Evolutionary conservation across 345 rosid genomes (phyloP).

Genomic region (Jatropha curcas): DNA sequence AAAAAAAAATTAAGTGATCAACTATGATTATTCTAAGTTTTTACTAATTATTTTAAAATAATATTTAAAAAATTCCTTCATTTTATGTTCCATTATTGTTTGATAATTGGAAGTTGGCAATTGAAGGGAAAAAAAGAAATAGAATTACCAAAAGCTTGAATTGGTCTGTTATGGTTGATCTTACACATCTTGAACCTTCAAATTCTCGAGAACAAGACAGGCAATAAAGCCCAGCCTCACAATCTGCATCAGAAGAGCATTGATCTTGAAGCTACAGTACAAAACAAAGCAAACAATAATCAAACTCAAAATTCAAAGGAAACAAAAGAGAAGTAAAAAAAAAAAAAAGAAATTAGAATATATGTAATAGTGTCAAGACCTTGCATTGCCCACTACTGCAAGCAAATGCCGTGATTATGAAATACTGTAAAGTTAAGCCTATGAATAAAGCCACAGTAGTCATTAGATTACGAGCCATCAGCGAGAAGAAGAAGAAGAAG

Average conservation of each 20-base stretch:
- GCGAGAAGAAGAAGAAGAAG: background rate
- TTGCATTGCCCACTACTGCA: slow-evolving; percentile 12
- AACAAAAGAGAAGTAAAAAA: too few relatives aligned
- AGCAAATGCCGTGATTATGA: background rate
- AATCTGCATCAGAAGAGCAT: slow-evolving; percentile 58
- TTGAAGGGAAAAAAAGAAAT: too few relatives aligned
- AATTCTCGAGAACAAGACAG: slow-evolving; percentile 46
- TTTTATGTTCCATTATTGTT: too few relatives aligned
- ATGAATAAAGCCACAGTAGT: background rate
- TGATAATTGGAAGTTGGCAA: too few relatives aligned
- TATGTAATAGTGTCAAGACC: background rate
- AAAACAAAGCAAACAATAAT: background rate
- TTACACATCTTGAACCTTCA: slow-evolving; percentile 53
- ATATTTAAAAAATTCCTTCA: too few relatives aligned
- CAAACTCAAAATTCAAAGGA: background rate
- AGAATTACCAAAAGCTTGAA: slow-evolving; percentile 55
- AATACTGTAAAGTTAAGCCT: background rate
- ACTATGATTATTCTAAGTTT: too few relatives aligned
- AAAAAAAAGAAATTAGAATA: background rate
- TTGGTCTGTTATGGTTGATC: slow-evolving; percentile 52
- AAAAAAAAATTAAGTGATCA: too few relatives aligned
- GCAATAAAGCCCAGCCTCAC: slow-evolving; percentile 57
- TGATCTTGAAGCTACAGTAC: slow-evolving; percentile 20
- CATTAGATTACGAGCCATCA: background rate
- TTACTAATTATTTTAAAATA: too few relatives aligned